Evolutionary conservation across 441 rosid genomes (phyloP), one percentile per base, ranked within the genome.

Genomic region (Biscutella laevigata): DNA sequence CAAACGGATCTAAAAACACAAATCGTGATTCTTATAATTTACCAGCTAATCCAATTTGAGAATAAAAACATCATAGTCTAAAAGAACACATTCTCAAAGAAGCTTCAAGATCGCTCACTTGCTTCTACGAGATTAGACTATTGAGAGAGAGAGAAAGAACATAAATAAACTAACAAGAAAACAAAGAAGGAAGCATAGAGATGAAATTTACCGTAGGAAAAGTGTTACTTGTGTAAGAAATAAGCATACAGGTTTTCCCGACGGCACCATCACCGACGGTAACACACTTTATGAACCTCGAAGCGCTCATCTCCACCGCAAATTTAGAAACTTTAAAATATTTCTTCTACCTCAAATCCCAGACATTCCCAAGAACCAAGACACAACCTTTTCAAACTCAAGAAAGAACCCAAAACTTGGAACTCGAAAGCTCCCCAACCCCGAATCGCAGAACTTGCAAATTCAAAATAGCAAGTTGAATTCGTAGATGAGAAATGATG

Each of bases 241-340:
- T 79, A 32, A 82, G 65, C 77, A 79, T 62, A 63, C 85, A 79
- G 8, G 88, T 79, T 77, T 82, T 82, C 19, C 88, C 85, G 13
- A 82, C 83, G 21, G 83, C 80, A 27, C 84, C 83, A 53, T 82
- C 83, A 59, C 88, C 88, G 20, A 82, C 88, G 12, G 85, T 82
- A 6, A 79, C 85, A 44, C 88, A 79, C 72, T 79, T 79, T 24
- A 79, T 79, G 59, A 79, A 79, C 75, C 85, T 77, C 35, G 83
- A 72, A 29, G 88, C 85, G 42, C 88, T 79, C 88, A 82, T 79
- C 60, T 64, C 64, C 37, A n/a, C n/a, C n/a, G 51, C 45, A 13
- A 43, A 59, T 50, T 43, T 45, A 46, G 22, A 16, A 42, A 41
- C 53, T 33, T 16, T 4, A 26, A 5, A 48, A 41, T 16, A 21